Evolutionary conservation across 1,284 basidiomycete genomes (phyloP).

Genomic region (Trichosporon faecale): DNA sequence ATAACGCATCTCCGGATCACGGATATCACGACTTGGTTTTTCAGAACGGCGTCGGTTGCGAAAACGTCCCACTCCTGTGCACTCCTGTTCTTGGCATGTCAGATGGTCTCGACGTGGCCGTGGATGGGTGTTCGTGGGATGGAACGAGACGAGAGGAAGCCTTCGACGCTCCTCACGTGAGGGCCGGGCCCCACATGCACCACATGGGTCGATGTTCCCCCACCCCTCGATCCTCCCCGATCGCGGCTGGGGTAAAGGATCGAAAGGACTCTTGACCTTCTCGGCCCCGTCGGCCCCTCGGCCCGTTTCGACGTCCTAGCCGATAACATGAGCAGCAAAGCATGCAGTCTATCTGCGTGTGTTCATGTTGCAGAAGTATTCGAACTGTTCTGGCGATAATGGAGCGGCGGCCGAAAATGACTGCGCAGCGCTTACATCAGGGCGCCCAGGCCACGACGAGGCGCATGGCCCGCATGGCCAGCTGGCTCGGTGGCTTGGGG

Average conservation of each 20-base stretch:
- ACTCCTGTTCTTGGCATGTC: neutral
- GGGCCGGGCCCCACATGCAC: neutral
- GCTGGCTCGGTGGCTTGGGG: neutral
- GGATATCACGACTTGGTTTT: neutral
- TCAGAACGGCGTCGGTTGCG: neutral
- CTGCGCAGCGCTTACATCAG: too few relatives aligned
- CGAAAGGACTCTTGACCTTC: too few relatives aligned
- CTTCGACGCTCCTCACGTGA: constrained; percentile 8
- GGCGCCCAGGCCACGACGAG: too few relatives aligned
- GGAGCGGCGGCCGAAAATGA: too few relatives aligned
- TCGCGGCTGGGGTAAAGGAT: neutral
- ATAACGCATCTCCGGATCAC: neutral
- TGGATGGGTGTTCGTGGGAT: too few relatives aligned
- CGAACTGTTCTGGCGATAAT: neutral
- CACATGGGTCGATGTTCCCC: neutral
- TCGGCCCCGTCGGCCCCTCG: neutral
- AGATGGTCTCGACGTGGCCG: too few relatives aligned
- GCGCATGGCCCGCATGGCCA: too few relatives aligned
- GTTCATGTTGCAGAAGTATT: neutral
- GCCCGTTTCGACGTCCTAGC: neutral
- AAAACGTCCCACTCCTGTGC: neutral
- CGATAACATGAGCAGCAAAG: neutral
- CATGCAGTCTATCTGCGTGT: neutral
- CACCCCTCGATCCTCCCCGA: neutral
- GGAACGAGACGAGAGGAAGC: neutral